Evolutionary conservation across 1,284 basidiomycete species (phyloP), one percentile per base, ranked within the genome.

Genomic region (Ganoderma lucidum): DNA sequence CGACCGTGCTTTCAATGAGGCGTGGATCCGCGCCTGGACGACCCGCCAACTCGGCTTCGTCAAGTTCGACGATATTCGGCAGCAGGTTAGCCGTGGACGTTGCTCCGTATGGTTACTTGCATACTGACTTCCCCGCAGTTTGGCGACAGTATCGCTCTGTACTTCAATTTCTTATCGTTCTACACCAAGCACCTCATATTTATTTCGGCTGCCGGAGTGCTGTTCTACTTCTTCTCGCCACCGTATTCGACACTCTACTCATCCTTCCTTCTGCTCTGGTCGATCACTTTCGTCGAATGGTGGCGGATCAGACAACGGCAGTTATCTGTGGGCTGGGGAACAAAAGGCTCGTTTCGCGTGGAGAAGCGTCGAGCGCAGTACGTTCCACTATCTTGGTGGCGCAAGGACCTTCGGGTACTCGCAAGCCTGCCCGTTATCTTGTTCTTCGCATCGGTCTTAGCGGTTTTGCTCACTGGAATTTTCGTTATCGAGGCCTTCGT

Each of bases 401-500:
- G 84, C 72, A 85, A 91, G 39, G 96, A 98, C 76, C 77, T 91
- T 2, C 87, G 95, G 64, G 89, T 95, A 67, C 81, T 94, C 48
- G 86, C 90, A 4, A 91, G 91, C 71, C 75, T 97, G 1, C 96
- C 96, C 3, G 86, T 97, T 65, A 92, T 98, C 69, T 73, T 91
- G 1, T 76, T 91, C 17, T 97, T 96, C 78, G 93, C 93, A 0
- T 85, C 83, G 5, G 79, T 93, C 1, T 87, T 99, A 28, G 89
- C 88, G 1, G 83, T 86, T 0, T 81, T 96, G 32, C 82, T 96
- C 70, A 95, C 93, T 0, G 87, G 83, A 6, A 93, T 96, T 62
- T 97, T 97, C 79, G 83, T 96, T 28, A 85, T 97, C 65, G 96
- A 97, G 78, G 95, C 94, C 0, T 97, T 97, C 73, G 91, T 96